Evolutionary conservation across 345 rosid genomes (phyloP), one percentile per base, ranked within the genome.

Genomic region (Salix viminalis): DNA sequence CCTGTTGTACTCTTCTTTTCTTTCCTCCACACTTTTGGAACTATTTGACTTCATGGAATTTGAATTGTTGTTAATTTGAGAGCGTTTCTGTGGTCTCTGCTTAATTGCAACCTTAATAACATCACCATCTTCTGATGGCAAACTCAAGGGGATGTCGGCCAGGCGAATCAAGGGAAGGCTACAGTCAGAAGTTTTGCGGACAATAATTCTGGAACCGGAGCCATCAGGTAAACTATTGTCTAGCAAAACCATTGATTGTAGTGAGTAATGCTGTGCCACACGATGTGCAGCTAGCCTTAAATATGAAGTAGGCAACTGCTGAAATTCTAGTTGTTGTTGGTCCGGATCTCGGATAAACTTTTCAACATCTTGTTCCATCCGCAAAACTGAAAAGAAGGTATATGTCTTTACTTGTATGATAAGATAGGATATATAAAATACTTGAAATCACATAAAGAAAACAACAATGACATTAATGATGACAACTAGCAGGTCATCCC

Each of bases 271-370:
- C 79, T 91, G 97, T 0, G 97, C 97, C 66, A 91, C 91, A 58
- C 97, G 97, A 70, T 91, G 97, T 46, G 94, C 97, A 80, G 97
- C 97, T 86, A 91, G 77, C 72, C 97, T 82, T 41, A 91, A 73
- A 81, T 91, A 91, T 56, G 97, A 91, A 12, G 97, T 91, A 34
- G 97, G 94, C 66, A 91, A 83, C 85, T 90, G 94, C 83, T 87
- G 91, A 82, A 91, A 91, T 83, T 91, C 97, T 46, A 90, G 52
- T 80, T 90, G 97, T 78, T 89, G 88, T 71, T 83, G 88, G 13
- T 75, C 76, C 1, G 97, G 90, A 69, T 90, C 92, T 30, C 82
- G 80, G 11, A 91, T 86, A 68, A 91, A 91, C 83, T 88, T 91
- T 76, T 90, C 91, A 72, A 91, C 77, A 66, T 90, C 97, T 85